Conservation (phyloP, 305 asterid species). For the Nicotiana rustica region DNA sequence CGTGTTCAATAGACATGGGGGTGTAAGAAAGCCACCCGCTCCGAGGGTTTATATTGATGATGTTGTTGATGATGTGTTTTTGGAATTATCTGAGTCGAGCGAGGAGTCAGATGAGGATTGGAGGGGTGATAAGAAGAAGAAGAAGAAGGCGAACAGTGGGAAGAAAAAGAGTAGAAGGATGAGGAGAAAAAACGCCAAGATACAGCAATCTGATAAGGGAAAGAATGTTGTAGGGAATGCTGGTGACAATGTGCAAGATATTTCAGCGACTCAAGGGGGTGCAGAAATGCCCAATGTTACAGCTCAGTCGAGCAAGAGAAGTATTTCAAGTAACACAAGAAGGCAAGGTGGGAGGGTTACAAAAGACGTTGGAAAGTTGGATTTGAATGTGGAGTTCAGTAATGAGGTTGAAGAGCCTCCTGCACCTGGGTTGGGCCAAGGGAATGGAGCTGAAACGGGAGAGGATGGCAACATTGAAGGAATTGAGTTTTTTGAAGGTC, state of each 20-base stretch:
- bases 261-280: conserved; percentile 50
- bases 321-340: conserved; percentile 51
- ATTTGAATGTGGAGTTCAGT: conserved; percentile 91
- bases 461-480: conserved; percentile 92
- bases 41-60: conserved; percentile 45
- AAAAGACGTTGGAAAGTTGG: conserved; percentile 66
- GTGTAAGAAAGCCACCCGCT: conserved; percentile 39
- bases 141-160: conserved; percentile 51
- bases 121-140: conserved; percentile 47
- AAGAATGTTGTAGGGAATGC: conserved; percentile 45
- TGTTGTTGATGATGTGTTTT: conserved; percentile 71
- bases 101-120: conserved; percentile 76
- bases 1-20: conserved; percentile 65
- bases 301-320: conserved; percentile 65
- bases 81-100: conserved; percentile 75
- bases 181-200: conserved; percentile 51
- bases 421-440: conserved; percentile 58
- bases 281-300: conserved; percentile 52
- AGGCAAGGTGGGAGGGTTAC: conserved; percentile 69
- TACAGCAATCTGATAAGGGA: conserved; percentile 56
- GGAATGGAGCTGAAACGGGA: conserved; percentile 66
- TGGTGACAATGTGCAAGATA: conserved; percentile 47
- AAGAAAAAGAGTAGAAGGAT: conserved; percentile 52
- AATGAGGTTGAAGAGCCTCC: conserved; percentile 89
- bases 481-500: conserved; percentile 95